Conservation (phyloP, 2,329 filamentous ascomycete species). For the Colletotrichum musae region DNA sequence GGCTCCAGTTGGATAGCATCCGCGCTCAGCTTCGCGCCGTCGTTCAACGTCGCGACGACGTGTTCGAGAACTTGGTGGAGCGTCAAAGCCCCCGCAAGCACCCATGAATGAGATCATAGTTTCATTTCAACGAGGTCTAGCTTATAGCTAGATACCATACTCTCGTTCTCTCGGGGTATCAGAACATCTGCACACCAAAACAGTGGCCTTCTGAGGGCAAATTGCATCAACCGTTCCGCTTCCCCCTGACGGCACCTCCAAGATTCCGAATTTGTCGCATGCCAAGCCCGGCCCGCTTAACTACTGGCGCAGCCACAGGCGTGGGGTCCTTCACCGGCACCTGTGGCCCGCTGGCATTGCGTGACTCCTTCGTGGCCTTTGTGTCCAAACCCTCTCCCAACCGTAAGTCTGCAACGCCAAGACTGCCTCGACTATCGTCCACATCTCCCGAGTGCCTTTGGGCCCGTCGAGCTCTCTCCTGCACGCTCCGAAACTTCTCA, state of each 20-base stretch:
- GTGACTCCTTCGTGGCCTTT: constrained; percentile 59
- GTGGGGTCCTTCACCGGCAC: constrained; percentile 66
- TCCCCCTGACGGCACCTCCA: constrained; percentile 78
- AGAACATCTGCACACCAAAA: no score
- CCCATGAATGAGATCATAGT: constrained; percentile 42
- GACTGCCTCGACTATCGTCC: constrained; percentile 59
- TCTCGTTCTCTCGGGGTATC: no score
- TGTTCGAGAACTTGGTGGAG: constrained; percentile 82
- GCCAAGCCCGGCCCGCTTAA: constrained; percentile 75
- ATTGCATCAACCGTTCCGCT: constrained; percentile 57
- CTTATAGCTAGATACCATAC: no score
- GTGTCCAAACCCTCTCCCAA: constrained; percentile 57
- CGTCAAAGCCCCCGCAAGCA: constrained; percentile 68
- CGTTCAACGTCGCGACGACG: constrained; percentile 75
- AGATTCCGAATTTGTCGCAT: constrained; percentile 77
- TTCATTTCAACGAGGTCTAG: no score
- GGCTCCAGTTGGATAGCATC: constrained; percentile 77
- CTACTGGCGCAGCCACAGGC: constrained; percentile 55
- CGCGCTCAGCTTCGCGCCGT: constrained; percentile 74
- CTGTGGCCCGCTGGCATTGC: constrained; percentile 51
- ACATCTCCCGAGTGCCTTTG: constrained; percentile 72
- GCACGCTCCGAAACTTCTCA: constrained; percentile 93
- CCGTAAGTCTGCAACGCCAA: constrained; percentile 56
- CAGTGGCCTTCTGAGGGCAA: neutral
- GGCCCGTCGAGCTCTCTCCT: constrained; percentile 84